Evolutionary conservation across 1,284 basidiomycete species (phyloP), one percentile per base, ranked within the genome.

Genomic region (Leccinum pseudoinsigne): DNA sequence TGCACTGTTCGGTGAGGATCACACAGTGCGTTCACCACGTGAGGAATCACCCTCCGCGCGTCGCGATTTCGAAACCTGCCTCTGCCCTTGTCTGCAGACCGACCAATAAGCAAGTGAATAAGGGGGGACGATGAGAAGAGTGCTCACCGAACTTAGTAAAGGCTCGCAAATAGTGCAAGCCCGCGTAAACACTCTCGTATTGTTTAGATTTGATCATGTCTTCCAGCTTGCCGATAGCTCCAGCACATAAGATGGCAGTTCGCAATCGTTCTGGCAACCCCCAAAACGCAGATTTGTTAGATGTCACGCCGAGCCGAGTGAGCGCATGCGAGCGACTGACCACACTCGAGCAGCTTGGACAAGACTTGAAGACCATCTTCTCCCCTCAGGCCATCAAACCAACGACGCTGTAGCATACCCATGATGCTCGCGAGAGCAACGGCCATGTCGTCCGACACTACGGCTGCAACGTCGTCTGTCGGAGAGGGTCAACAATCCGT

Each of bases 341-440:
- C 66, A 50, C 67, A 64, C 10, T 64, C 58, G 1, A 74, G 55
- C 4, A 75, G 23, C n/a, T 66, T 55, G 5, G 59, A 62, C 2
- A 73, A 38, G 8, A 69, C 67, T 16, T 59, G 62, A 1, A 75
- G 59, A 10, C 72, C 72, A 18, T 75, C 73, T 60, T 74, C 71
- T 54, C 71, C 68, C 1, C 57, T 62, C n/a, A 64, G 14, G 3
- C 66, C 69, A 12, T 74, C 72, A 26, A 75, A 73, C 73, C 74
- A 73, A 50, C 69, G 66, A 42, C 64, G 63, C 42, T 50, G 63
- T 42, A 73, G 61, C 72, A 73, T 73, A 10, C 42, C 21, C 16
- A 70, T 5, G 28, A 73, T 69, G 10, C 5, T 12, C 12, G 12
- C 18, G 7, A 23, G 42, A 7, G 57, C 65, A 23, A 64, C 60